Base-by-base conservation (phyloP, 352 stramenopile species). In the Albugo laibachii region DNA sequence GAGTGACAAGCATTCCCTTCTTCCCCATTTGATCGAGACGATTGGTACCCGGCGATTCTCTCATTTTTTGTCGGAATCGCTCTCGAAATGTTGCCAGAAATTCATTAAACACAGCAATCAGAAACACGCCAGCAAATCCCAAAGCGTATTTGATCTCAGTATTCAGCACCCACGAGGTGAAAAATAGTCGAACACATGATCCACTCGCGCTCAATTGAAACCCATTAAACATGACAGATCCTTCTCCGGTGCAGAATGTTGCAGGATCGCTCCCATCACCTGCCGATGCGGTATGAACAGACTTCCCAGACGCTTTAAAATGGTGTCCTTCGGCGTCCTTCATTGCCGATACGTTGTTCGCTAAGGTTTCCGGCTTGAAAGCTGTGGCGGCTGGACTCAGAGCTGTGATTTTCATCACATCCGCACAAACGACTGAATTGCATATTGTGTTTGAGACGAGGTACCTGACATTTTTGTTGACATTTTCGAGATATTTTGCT, bases 221-320 rank as follows among this genome's bases (percentile, higher is more conserved):
- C 35, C 75, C 75, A 46, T 83, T 82, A 47, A 85, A 83, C 75
- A 87, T 87, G 39, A 80, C 69, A 3, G 74, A 80, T 16, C 71
- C 71, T 55, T 73, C 63, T 47, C 69, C 71, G 19, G 66, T 62
- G 50, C 71, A 83, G 37, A 83, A 83, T 31, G 3, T 3, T 31
- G 24, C 24, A 31, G 24, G 3, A 31, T 31, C 24, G 24, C 8
- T 3, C 3, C 8, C 3, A 10, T 8, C 8, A 31, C 8, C 8
- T 8, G 24, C 24, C 24, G 8, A 31, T 10, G 24, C 24, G 11
- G 41, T 38, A 1, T 12, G 21, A 11, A 42, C 21, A 16, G 12
- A 41, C 47, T 37, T 52, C 54, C 53, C 31, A 20, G 49, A 54
- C 1, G 50, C 16, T 40, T 48, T 34, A n/a, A 44, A 55, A 11